These are phyloP conservation scores for Populus tomentosa DNA, from an alignment of 441 rosid species.

Conservation along the genomic window DNA sequence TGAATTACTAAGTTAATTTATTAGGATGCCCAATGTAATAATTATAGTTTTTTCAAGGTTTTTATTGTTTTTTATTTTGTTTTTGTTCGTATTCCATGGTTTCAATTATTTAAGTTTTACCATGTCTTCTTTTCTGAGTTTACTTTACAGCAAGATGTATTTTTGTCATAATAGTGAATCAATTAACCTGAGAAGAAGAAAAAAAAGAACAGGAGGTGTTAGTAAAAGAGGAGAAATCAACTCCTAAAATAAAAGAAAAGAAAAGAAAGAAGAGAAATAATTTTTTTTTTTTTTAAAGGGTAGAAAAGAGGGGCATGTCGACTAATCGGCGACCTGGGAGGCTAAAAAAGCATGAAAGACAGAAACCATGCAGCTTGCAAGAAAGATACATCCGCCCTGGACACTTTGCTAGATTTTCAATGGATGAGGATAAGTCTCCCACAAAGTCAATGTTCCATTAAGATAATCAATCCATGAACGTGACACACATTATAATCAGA, in stretches of 20 bases:
- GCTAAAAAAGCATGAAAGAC: not conserved
- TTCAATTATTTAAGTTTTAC: too few relatives aligned
- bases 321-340: not conserved
- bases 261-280: not conserved
- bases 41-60: too few relatives aligned
- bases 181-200: too few relatives aligned
- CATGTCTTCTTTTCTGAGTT: too few relatives aligned
- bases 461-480: not conserved
- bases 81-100: too few relatives aligned
- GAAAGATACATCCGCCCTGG: constrained; percentile 18
- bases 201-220: too few relatives aligned
- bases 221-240: not conserved
- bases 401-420: not conserved
- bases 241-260: not conserved
- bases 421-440: constrained; percentile 17
- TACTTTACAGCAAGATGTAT: too few relatives aligned
- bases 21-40: too few relatives aligned
- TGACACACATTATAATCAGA: not conserved
- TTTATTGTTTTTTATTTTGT: too few relatives aligned
- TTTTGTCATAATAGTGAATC: too few relatives aligned
- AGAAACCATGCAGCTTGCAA: not conserved
- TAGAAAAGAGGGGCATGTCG: not conserved
- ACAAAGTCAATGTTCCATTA: constrained; percentile 27
- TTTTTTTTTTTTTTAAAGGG: not conserved
- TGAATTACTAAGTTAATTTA: accelerated